A percentile compares a stretch with the other conserved stretches of the same genome.
phyloP scores from a whole-genome alignment of 2,329 filamentous ascomycete genomes.

The Aspergillus sp. region DNA sequence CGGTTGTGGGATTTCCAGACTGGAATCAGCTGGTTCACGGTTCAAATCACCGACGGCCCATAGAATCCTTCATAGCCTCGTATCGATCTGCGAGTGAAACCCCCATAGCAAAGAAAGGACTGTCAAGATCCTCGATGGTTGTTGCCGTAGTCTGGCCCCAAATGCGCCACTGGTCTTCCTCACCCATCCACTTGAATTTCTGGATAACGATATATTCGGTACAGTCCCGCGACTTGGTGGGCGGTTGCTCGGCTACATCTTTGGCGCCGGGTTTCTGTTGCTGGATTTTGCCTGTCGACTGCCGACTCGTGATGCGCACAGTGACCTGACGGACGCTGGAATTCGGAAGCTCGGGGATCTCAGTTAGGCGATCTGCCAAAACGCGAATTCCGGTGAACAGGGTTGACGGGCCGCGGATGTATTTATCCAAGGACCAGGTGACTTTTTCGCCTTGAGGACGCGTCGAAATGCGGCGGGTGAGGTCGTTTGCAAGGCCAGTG shows the following conservation, averaged over 20 bases:
- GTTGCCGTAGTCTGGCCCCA: conserved; percentile 55
- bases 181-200: conserved; percentile 47
- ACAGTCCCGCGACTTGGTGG: conserved; percentile 47
- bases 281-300: conserved; percentile 37
- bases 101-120: conserved; percentile 41
- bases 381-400: conserved; percentile 44
- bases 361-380: conserved; percentile 47
- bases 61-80: conserved; percentile 34
- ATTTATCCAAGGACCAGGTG: conserved; percentile 44
- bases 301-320: conserved; percentile 44
- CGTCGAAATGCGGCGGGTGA: conserved; percentile 39
- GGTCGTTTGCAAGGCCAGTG: conserved; percentile 41
- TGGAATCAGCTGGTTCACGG: background rate
- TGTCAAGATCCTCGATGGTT: conserved; percentile 43
- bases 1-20: background rate
- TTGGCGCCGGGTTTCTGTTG: background rate
- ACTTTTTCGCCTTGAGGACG: conserved; percentile 38
- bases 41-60: conserved; percentile 3
- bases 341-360: conserved; percentile 44
- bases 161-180: conserved; percentile 52
- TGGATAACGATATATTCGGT: conserved; percentile 58
- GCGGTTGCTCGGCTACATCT: conserved; percentile 4
- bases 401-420: conserved; percentile 41
- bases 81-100: conserved; percentile 42
- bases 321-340: conserved; percentile 47